Evolutionary conservation across 306 rosid genomes (phyloP).

Genomic region (Betula pendula): DNA sequence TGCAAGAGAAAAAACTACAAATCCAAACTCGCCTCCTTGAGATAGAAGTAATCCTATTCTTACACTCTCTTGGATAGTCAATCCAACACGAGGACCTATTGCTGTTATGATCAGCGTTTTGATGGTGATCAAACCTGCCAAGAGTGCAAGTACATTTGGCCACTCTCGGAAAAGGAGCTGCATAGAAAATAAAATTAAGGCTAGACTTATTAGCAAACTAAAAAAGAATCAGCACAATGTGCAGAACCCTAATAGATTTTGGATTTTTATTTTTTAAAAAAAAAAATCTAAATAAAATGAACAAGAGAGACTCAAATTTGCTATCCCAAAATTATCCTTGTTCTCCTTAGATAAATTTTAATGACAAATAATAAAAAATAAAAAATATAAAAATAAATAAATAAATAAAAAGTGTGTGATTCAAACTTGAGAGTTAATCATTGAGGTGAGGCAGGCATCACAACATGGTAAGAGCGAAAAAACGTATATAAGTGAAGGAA

Average conservation of each 20-base stretch:
- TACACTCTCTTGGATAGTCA: conserved; percentile 86
- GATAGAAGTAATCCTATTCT: conserved; percentile 96
- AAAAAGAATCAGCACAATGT: neutral
- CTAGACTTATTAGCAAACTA: neutral
- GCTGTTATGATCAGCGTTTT: conserved; percentile 95
- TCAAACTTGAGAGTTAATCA: neutral
- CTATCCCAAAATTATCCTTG: neutral
- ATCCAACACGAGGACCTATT: conserved; percentile 97
- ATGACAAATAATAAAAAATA: neutral
- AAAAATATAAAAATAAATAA: too few species aligned
- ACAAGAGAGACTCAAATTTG: neutral
- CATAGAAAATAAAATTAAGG: conserved; percentile 26
- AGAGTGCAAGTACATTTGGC: conserved; percentile 95
- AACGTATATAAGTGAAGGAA: neutral
- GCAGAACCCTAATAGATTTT: neutral
- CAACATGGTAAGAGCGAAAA: neutral
- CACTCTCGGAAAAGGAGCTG: conserved; percentile 96
- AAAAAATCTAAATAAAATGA: neutral
- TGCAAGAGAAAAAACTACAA: conserved; percentile 94
- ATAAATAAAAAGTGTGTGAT: too few species aligned
- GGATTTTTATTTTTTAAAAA: neutral
- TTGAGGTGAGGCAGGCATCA: neutral
- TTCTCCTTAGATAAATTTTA: neutral
- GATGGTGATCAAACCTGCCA: conserved; percentile 86
- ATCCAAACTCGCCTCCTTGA: conserved; percentile 97